Conservation (phyloP, 345 rosid genomes). For the Orychophragmus violaceus region DNA sequence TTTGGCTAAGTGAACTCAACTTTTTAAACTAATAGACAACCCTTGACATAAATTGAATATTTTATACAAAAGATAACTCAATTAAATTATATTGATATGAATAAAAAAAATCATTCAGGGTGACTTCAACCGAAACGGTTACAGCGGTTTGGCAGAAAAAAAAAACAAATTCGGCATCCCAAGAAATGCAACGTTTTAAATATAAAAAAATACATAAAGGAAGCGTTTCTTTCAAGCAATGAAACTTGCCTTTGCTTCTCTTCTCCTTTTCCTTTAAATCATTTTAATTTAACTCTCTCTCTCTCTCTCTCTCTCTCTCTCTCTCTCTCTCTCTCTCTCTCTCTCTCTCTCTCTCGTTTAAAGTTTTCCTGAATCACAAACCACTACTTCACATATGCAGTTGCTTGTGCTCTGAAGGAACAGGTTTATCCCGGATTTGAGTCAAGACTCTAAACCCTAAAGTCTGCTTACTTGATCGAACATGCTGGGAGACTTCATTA, state of each 20-base stretch:
- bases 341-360: not conserved
- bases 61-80: not conserved
- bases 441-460: conserved; percentile 14
- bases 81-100: not conserved
- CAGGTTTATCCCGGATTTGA: not conserved
- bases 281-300: not conserved
- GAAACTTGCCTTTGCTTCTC: not conserved
- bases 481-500: conserved; percentile 59
- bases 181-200: conserved; percentile 17
- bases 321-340: not conserved
- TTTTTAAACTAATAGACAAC: not conserved
- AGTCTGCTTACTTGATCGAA: conserved; percentile 8
- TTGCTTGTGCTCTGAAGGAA: not conserved
- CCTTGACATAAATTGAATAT: not conserved
- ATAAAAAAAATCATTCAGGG: not conserved
- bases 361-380: not conserved
- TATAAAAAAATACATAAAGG: not conserved
- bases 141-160: conserved; percentile 1
- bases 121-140: not conserved
- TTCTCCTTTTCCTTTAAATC: not conserved
- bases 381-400: not conserved
- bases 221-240: conserved; percentile 22
- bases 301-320: not conserved
- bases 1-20: too few species aligned
- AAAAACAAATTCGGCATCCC: not conserved